Base-by-base conservation (phyloP, 2,329 filamentous ascomycete species). In the Colletotrichum sublineola region DNA sequence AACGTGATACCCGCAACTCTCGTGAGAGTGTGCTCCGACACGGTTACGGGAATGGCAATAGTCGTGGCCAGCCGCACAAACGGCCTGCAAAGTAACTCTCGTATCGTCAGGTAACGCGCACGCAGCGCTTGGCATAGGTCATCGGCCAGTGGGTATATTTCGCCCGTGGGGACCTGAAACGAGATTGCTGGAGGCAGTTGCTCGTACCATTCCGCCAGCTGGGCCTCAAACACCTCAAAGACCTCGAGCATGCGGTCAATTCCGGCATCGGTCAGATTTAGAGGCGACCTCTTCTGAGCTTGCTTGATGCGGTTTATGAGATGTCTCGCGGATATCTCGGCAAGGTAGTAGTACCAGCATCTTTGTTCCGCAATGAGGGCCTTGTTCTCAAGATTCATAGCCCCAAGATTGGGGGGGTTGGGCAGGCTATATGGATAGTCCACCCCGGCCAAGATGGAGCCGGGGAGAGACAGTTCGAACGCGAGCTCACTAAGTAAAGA, bases 291-390 rank as follows among this genome's bases (percentile, higher is more conserved):
- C 2, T 60, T 58, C 29, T 73, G 66, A 1, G 70, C 58, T 2
- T 66, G 62, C 14, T 46, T 63, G 20, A 74, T 68, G 40, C 66
- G 73, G 29, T 57, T 70, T n/a, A 62, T 53, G 33, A 74, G 73
- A 4, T 64, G 70, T 9, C 66, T 46, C 3, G 73, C 70, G 5
- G 73, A 62, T 15, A 74, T 67, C 46, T 74, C 73, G 50, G 73
- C 73, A 3, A 74, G 46, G 18, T 73, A 74, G 48, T 74, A 74
- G 18, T 74, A 73, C 73, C 73, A 74, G 33, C 44, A 74, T 31
- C 73, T 38, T 24, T 74, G 65, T 7, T 74, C 73, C 68, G 46
- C 58, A 48, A 70, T 46, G n/a, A 70, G 66, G 11, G 20, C 5
- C 33, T 73, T 73, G 55, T 61, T 73, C 24, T 70, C 70, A 6